phyloP scores from a whole-genome alignment of 1,284 basidiomycete species.

The Rhodotorula sp. region DNA sequence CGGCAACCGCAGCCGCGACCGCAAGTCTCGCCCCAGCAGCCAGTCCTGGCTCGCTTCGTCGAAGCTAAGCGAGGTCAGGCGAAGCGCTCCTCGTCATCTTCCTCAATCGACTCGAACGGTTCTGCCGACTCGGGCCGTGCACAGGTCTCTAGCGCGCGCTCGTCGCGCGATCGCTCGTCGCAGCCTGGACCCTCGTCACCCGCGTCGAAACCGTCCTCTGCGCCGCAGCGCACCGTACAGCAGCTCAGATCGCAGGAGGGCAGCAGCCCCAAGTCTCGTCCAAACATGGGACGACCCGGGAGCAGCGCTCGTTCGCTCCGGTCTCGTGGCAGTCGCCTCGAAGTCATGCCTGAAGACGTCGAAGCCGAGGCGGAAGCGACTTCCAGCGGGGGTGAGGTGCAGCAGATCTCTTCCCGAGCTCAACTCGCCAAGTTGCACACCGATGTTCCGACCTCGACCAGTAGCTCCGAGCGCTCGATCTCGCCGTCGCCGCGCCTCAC shows the following conservation, averaged over 20 bases:
- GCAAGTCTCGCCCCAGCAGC: neutral
- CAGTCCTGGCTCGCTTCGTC: constrained; percentile 9
- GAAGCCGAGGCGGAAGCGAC: constrained; percentile 26
- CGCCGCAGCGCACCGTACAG: constrained; percentile 32
- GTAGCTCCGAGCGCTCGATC: neutral
- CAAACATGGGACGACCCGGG: constrained; percentile 16
- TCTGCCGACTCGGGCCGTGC: constrained; percentile 2
- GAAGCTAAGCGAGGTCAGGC: constrained; percentile 6
- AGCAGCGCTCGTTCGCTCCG: constrained; percentile 20
- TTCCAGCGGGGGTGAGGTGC: neutral
- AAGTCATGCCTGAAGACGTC: constrained; percentile 26
- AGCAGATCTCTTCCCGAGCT: neutral
- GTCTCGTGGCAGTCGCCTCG: constrained; percentile 10
- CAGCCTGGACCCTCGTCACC: neutral
- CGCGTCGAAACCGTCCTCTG: constrained; percentile 1
- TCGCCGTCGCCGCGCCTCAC: constrained; percentile 1
- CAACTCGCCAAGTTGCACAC: neutral
- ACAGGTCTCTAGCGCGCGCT: constrained; percentile 14
- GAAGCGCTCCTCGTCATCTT: neutral
- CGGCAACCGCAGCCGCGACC: neutral
- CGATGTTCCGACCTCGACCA: neutral
- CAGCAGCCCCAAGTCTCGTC: constrained; percentile 3
- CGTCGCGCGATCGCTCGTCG: constrained; percentile 21
- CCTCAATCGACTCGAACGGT: neutral
- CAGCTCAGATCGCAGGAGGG: constrained; percentile 18